Conservation (phyloP, 108 stramenopile genomes). For the Stephanodiscus triporus region DNA sequence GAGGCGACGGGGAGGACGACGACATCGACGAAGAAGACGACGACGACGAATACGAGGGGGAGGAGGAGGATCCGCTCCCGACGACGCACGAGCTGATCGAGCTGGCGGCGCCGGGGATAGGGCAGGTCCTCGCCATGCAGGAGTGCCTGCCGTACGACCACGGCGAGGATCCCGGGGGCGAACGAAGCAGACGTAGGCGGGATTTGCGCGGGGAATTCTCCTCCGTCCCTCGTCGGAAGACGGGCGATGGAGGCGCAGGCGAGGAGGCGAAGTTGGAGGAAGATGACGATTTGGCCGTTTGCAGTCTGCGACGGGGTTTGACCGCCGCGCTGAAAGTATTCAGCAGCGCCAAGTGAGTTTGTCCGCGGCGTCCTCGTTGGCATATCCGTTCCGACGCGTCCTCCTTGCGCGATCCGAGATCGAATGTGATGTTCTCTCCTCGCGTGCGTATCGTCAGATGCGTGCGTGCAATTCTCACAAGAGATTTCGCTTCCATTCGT, state of each 20-base stretch:
- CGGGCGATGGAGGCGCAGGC: slow-evolving; percentile 9
- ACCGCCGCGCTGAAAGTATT: slow-evolving; percentile 58
- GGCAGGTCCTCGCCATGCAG: slow-evolving; percentile 32
- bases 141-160: slow-evolving; percentile 28
- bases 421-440: neutral
- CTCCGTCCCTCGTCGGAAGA: slow-evolving; percentile 3
- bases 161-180: slow-evolving; percentile 15
- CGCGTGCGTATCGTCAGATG: neutral
- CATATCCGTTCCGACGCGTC: no score
- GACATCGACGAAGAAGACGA: slow-evolving; percentile 19
- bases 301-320: slow-evolving; percentile 37
- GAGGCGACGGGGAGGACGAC: slow-evolving; percentile 28
- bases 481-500: neutral
- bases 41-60: slow-evolving; percentile 39
- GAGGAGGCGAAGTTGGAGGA: slow-evolving; percentile 7
- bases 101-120: slow-evolving; percentile 67
- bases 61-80: slow-evolving; percentile 24
- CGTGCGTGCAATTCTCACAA: slow-evolving; percentile 16
- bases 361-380: no score
- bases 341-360: slow-evolving; percentile 53
- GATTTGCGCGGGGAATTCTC: slow-evolving; percentile 67
- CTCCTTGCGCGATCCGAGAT: no score
- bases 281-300: slow-evolving; percentile 9
- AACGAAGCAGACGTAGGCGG: slow-evolving; percentile 8
- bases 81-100: slow-evolving; percentile 59